Evolutionary conservation across 441 rosid genomes (phyloP).

Genomic region (Macaranga tanarius): DNA sequence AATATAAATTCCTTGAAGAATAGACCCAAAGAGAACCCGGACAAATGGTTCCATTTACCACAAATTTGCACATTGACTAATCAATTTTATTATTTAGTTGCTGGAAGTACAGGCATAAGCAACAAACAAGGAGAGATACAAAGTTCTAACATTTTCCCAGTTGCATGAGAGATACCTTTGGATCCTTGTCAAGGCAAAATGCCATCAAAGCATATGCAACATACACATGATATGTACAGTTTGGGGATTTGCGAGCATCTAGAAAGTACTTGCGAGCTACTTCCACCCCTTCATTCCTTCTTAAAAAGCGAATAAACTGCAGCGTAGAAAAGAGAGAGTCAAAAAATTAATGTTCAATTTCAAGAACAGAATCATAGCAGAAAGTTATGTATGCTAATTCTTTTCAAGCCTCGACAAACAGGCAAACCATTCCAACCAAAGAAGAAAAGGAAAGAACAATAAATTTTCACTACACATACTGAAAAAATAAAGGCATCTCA

Average conservation of each 20-base stretch:
- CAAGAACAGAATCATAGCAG: neutral
- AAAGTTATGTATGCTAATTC: conserved; percentile 5
- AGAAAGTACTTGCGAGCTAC: conserved; percentile 95
- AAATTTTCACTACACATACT: neutral
- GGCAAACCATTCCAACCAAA: conserved; percentile 2
- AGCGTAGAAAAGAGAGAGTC: conserved; percentile 21
- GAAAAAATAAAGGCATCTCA: neutral
- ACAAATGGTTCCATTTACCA: conserved; percentile 5
- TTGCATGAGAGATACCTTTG: conserved; percentile 56
- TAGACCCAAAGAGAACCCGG: neutral
- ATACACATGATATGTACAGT: conserved; percentile 87
- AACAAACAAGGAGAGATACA: conserved; percentile 4
- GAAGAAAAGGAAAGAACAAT: neutral
- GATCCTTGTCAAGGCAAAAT: conserved; percentile 92
- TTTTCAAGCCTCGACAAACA: neutral
- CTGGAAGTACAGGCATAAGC: neutral
- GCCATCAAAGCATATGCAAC: conserved; percentile 94
- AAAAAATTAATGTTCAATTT: neutral
- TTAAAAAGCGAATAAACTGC: conserved; percentile 87
- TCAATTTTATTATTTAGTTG: neutral
- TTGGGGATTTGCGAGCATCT: conserved; percentile 84
- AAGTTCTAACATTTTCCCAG: neutral
- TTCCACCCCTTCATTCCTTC: conserved; percentile 94
- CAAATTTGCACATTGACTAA: conserved; percentile 11
- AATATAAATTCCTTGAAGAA: neutral